A percentile compares a stretch with the other conserved stretches of the same genome.
These are phyloP conservation scores for Ophiosphaerella korrae DNA, from an alignment of 2,329 filamentous ascomycete species.

Conservation along the genomic window DNA sequence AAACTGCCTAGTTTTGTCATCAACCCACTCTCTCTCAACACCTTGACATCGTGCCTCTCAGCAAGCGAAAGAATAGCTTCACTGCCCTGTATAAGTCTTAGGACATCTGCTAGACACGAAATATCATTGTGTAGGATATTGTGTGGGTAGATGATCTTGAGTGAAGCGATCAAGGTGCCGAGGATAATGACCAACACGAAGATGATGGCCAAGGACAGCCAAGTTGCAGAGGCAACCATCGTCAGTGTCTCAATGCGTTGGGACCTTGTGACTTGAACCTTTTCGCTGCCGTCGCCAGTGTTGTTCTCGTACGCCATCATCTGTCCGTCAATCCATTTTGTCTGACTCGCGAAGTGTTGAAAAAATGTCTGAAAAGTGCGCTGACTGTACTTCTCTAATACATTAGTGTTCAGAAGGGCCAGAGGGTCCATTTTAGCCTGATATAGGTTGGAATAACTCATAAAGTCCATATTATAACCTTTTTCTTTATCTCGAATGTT, in stretches of 20 bases:
- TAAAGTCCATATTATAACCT: slow-evolving; percentile 24
- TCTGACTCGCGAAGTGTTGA: slow-evolving; percentile 33
- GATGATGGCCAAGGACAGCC: slow-evolving; percentile 12
- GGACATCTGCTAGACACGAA: slow-evolving; percentile 13
- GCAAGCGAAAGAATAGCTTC: slow-evolving; percentile 6
- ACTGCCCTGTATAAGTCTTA: slow-evolving; percentile 13
- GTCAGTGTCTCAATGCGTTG: slow-evolving; percentile 8
- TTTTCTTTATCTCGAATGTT: slow-evolving; percentile 26
- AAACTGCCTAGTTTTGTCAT: slow-evolving; percentile 21
- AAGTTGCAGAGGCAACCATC: slow-evolving; percentile 11
- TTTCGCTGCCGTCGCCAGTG: neutral
- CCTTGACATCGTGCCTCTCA: slow-evolving; percentile 1
- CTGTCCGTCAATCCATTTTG: slow-evolving; percentile 23
- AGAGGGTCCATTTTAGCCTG: slow-evolving; percentile 22
- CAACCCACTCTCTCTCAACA: slow-evolving; percentile 1
- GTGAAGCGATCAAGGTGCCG: slow-evolving; percentile 1
- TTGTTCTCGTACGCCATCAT: slow-evolving; percentile 7
- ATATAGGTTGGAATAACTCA: slow-evolving; percentile 16
- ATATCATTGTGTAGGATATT: slow-evolving; percentile 3
- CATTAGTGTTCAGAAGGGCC: slow-evolving; percentile 20
- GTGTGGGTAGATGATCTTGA: slow-evolving; percentile 6
- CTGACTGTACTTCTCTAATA: slow-evolving; percentile 16
- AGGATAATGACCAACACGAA: slow-evolving; percentile 11
- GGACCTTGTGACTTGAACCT: slow-evolving; percentile 1
- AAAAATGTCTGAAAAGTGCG: slow-evolving; percentile 37